Evolutionary conservation across 139 green algal species (phyloP).

Genomic region (Coelastrella sp.): DNA sequence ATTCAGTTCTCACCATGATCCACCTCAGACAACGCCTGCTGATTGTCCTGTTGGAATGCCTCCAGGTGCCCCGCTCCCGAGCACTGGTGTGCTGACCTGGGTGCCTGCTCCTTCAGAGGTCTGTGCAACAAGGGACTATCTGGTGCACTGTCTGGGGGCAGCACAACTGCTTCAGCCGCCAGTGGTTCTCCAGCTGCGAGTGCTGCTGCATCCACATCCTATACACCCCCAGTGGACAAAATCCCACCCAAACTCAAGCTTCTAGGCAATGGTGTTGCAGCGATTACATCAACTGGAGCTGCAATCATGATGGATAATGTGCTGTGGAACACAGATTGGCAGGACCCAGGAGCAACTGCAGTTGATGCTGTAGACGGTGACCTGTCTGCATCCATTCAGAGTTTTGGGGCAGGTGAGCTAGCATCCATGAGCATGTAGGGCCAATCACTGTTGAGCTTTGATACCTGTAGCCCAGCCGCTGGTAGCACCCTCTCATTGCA

Average conservation of each 20-base stretch:
- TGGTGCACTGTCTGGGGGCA: background rate
- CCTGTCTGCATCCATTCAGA: constrained; percentile 46
- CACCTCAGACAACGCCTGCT: no score
- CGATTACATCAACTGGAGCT: constrained; percentile 24
- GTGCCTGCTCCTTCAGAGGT: background rate
- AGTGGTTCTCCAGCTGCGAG: background rate
- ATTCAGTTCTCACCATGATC: no score
- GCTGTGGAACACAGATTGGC: constrained; percentile 18
- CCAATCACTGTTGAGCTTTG: no score
- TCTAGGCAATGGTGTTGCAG: constrained; percentile 32
- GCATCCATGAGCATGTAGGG: background rate
- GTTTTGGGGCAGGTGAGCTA: constrained; percentile 34
- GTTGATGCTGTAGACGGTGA: constrained; percentile 54
- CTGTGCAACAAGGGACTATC: background rate
- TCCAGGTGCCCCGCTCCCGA: constrained; percentile 35
- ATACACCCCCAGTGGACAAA: constrained; percentile 36
- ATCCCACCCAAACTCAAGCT: constrained; percentile 40
- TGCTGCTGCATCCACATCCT: background rate
- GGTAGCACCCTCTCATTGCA: no score
- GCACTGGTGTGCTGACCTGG: constrained; percentile 32
- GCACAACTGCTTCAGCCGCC: background rate
- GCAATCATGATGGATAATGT: constrained; percentile 49
- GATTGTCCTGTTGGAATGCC: background rate
- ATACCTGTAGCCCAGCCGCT: no score
- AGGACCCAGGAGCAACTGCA: constrained; percentile 53